Base-by-base conservation (phyloP, 192 early-diverging fungal genomes). In the Chytriomyces confervae region DNA sequence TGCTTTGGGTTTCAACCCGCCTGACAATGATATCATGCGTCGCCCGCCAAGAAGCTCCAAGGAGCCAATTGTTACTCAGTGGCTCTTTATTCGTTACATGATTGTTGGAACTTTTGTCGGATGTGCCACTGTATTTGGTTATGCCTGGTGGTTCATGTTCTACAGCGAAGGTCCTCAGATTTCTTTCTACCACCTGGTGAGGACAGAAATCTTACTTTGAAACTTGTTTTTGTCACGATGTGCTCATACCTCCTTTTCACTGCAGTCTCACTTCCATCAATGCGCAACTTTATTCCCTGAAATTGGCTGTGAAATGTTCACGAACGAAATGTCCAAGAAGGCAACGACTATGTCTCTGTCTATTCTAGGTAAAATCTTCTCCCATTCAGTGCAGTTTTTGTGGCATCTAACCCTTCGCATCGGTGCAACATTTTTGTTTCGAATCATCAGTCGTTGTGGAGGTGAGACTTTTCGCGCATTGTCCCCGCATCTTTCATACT, bases 71-170 rank as follows among this genome's bases (percentile, higher is more conserved):
- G 95, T 99, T n/a, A 94, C 93, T 46, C 85, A 87, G 48, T 99
- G 98, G 97, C 85, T 99, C 77, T 95, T 98, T 81, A 85, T 98
- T 84, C 91, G 98, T 76, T 99, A 99, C 82, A 86, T 96, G 82
- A 82, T 98, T 8, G 85, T 98, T 75, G 97, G 97, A 77, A 87
- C 86, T 11, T 98, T 96, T 77, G 98, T 99, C 66, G 97, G 97
- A 62, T 79, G 82, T 24, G 96, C 97, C 5, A 98, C 97, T 50
- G 92, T 98, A n/a, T 95, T 95, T 91, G 98, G 94, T 24, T 98
- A 98, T 80, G 96, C 93, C 1, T 98, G 98, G 97, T 98, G 95
- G 95, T 98, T 95, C 83, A 92, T 99, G 89, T 97, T 91, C 79
- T 97, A 97, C 83, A 68, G 82, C 5, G 84, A 79, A n/a, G 96